Evolutionary conservation across 1,284 basidiomycete genomes (phyloP).

Genomic region (Somion occarium): DNA sequence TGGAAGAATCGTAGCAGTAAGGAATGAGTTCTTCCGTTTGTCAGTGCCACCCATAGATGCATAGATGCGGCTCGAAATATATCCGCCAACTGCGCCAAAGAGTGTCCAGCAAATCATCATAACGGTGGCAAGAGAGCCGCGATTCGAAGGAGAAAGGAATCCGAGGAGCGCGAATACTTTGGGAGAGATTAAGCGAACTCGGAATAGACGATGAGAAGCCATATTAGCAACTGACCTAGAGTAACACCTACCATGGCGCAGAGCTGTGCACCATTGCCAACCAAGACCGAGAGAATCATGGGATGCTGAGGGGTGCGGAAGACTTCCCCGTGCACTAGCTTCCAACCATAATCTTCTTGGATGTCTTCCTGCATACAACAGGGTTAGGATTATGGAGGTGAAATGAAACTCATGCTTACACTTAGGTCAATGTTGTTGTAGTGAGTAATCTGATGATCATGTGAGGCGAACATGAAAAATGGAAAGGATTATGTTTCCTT

Average conservation of each 20-base stretch:
- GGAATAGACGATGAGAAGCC: background rate
- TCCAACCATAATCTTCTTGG: conserved; percentile 99
- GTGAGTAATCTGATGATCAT: conserved; percentile 73
- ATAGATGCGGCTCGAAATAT: conserved; percentile 84
- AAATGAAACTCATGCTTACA: conserved; percentile 37
- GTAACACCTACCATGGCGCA: conserved; percentile 89
- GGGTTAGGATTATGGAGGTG: conserved; percentile 9
- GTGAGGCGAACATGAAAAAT: conserved; percentile 26
- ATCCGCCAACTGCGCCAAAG: conserved; percentile 89
- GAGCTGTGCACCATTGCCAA: conserved; percentile 90
- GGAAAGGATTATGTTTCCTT: conserved; percentile 37
- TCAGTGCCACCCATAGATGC: conserved; percentile 79
- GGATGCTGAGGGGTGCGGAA: conserved; percentile 83
- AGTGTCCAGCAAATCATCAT: conserved; percentile 97
- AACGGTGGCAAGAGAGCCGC: conserved; percentile 91
- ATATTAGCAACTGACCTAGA: conserved; percentile 46
- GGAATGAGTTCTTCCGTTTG: conserved; percentile 79
- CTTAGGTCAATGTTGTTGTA: conserved; percentile 94
- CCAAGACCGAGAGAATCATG: conserved; percentile 79
- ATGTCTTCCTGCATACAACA: conserved; percentile 73
- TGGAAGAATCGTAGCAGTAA: conserved; percentile 89
- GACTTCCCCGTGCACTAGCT: conserved; percentile 93
- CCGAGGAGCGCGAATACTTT: conserved; percentile 92
- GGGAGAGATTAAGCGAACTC: background rate
- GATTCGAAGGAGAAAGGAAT: conserved; percentile 95